Base-by-base conservation (phyloP, 768 basidiomycete species). In the Gymnopilus junonius region DNA sequence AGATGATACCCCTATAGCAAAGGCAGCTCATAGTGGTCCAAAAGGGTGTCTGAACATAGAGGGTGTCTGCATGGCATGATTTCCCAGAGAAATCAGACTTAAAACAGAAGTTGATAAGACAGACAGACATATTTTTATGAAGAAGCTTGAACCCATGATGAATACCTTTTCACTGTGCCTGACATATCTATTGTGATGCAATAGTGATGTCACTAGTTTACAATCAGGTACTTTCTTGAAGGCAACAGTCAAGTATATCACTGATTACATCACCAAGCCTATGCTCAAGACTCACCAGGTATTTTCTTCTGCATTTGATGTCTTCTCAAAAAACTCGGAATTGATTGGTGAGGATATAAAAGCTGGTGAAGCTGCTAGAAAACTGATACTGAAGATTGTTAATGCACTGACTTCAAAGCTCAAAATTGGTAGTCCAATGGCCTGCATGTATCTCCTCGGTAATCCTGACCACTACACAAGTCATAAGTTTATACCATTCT, bases 181-280 rank as follows among this genome's bases (percentile, higher is more conserved):
- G 3, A 34, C 31, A n/a, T 54, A 54, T 20, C 8, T 32, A 8
- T n/a, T 54, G 8, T 7, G 51, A 2, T 54, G 51, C 21, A 54
- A 54, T 34, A 54, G 17, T 35, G 51, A 54, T n/a, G 51, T 54
- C 20, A 54, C 51, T 2, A 54, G 51, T 55, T 55, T 79, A 3
- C 53, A 73, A 8, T 78, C 76, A 2, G 76, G 78, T 1, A 77
- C 76, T 2, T 67, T 72, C 1, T 62, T 80, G 1, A 76, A 77
- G 31, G 73, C 75, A 6, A 66, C 75, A 3, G 63, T 77, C 0
- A 68, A 71, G 8, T 79, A 80, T 69, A 68, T 79, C 8, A 64
- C 72, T 11, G 74, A 75, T 48, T 75, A 76, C 61, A 64, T 76
- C 15, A 72, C 70, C 1, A 75, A 77, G 15, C 51, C 51, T 2